Base-by-base conservation (phyloP, 345 rosid species). In the Sonneratia alba region DNA sequence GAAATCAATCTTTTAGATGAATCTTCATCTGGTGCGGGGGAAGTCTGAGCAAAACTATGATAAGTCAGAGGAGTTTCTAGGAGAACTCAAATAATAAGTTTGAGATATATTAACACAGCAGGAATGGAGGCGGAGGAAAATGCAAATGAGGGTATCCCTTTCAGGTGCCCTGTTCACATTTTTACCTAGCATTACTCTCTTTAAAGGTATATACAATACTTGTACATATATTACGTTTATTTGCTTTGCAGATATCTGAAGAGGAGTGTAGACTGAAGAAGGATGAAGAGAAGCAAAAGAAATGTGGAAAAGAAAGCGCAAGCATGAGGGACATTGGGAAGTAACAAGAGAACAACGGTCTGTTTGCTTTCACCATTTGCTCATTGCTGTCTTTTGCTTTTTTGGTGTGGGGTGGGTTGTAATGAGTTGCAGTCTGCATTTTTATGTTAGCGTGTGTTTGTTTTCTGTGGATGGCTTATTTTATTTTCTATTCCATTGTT, bases 251-350 rank as follows among this genome's bases (percentile, higher is more conserved):
- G 99, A 92, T 90, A 83, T 92, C 96, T 66, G 99, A 92, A 81
- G 97, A 95, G 85, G 99, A 95, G 80, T 97, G 99, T 62, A 87
- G 99, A 79, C 74, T 95, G 79, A 95, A 95, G 86, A 95, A 90
- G 81, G 99, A 95, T 77, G 97, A 92, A 81, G 97, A 80, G 99
- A 95, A 78, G 90, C 87, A 83, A 95, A 89, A 78, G 97, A 95
- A 83, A 78, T 83, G 81, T 87, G 97, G 97, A 95, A 95, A 83
- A 90, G 91, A 78, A 92, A 92, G 84, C 96, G 99, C 59, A 96
- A 95, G 75, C 98, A 95, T 43, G 99, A 92, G 79, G 99, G 88
- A 80, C 98, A 95, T 79, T 95, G 99, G 99, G 99, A 95, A 88
- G 98, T 96, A 81, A 90, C 96, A 6, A 89, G 98, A 84, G 98